These are phyloP conservation scores for Phytophthora capsici DNA, from an alignment of 352 stramenopile genomes.

Conservation along the genomic window DNA sequence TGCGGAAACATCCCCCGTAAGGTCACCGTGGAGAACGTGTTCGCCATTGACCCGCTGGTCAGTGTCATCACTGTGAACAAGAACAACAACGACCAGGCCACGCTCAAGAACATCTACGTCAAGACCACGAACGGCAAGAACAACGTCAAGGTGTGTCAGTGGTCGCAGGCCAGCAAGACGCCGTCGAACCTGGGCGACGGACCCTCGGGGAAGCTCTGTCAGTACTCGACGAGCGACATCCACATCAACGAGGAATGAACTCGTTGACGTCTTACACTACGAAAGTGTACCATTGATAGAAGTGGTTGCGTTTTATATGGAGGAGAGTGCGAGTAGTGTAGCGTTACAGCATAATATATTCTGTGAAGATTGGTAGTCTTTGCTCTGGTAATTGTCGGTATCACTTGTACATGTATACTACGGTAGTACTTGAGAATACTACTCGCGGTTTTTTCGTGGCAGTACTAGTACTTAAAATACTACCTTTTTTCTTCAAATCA, in stretches of 20 bases:
- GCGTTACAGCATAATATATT: too few relatives aligned
- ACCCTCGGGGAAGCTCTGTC: constrained; percentile 18
- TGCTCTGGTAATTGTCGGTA: too few relatives aligned
- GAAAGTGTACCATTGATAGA: neutral
- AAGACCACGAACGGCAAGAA: constrained; percentile 20
- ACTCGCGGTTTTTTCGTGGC: too few relatives aligned
- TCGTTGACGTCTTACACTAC: constrained; percentile 11
- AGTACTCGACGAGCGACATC: constrained; percentile 23
- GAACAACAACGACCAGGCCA: constrained; percentile 35
- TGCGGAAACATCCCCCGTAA: constrained; percentile 16
- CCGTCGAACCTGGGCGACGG: constrained; percentile 23
- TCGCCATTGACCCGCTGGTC: constrained; percentile 25
- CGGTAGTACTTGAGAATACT: too few relatives aligned
- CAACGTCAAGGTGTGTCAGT: constrained; percentile 8
- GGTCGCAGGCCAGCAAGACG: constrained; percentile 23
- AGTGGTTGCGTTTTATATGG: neutral
- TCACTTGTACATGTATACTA: too few relatives aligned
- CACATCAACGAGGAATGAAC: constrained; percentile 31
- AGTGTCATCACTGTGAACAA: constrained; percentile 29
- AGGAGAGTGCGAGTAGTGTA: neutral
- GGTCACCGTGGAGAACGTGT: constrained; percentile 33
- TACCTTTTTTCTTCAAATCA: too few relatives aligned
- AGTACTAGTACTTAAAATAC: too few relatives aligned
- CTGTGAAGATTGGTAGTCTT: too few relatives aligned
- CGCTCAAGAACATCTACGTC: constrained; percentile 30